phyloP scores from a whole-genome alignment of 2,329 filamentous ascomycete genomes.

The Fusarium sulawesiense region DNA sequence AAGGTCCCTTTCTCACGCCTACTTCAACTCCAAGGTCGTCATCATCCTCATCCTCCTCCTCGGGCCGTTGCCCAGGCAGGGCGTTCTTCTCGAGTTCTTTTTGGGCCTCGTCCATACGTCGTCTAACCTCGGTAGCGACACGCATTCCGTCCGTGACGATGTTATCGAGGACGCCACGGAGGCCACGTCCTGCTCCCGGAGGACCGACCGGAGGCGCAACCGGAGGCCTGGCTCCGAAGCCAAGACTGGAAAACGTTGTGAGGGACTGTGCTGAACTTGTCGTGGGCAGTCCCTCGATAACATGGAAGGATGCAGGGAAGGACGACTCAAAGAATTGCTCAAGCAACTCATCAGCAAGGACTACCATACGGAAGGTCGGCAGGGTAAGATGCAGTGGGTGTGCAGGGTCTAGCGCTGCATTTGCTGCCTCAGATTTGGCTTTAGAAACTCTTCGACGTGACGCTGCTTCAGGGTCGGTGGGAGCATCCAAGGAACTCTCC shows the following conservation, averaged over 20 bases:
- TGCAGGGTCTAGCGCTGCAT: slow-evolving; percentile 89
- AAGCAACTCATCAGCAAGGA: slow-evolving; percentile 92
- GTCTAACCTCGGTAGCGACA: slow-evolving; percentile 89
- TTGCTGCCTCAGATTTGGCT: slow-evolving; percentile 80
- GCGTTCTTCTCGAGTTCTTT: slow-evolving; percentile 88
- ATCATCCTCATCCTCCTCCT: slow-evolving; percentile 78
- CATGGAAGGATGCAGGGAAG: slow-evolving; percentile 91
- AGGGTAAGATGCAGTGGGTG: slow-evolving; percentile 96
- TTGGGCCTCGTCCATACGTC: slow-evolving; percentile 95
- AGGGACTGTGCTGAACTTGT: slow-evolving; percentile 68
- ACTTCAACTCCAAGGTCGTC: slow-evolving; percentile 62
- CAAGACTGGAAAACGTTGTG: slow-evolving; percentile 84
- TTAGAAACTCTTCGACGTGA: slow-evolving; percentile 63
- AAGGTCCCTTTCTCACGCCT: slow-evolving; percentile 53
- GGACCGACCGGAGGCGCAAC: slow-evolving; percentile 55
- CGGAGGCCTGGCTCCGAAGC: slow-evolving; percentile 60
- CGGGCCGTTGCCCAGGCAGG: slow-evolving; percentile 69
- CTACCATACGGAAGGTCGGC: slow-evolving; percentile 98
- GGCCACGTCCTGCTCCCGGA: slow-evolving; percentile 71
- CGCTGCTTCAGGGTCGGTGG: slow-evolving; percentile 24
- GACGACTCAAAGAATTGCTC: slow-evolving; percentile 98
- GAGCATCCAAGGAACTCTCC: slow-evolving; percentile 45
- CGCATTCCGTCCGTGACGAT: slow-evolving; percentile 98
- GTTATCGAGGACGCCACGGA: slow-evolving; percentile 93
- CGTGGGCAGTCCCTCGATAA: slow-evolving; percentile 72